Evolutionary conservation across 129 eudicot genomes (phyloP).

Genomic region (Dittrichia graveolens): DNA sequence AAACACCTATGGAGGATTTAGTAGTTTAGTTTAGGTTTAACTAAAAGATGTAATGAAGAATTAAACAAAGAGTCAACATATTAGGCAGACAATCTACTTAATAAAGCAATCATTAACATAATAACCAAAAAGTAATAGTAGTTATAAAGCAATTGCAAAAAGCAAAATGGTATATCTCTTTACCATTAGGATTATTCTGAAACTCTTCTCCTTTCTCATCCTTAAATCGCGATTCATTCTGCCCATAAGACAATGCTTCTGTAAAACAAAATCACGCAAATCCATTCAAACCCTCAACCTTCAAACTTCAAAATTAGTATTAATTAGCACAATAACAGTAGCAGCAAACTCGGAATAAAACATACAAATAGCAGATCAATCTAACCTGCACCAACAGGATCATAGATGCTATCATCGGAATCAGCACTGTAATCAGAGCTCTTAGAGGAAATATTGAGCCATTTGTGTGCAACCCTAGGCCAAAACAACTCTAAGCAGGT

Average conservation of each 20-base stretch:
- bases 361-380: background rate
- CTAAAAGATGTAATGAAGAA: background rate
- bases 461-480: constrained; percentile 78
- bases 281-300: background rate
- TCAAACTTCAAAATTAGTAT: background rate
- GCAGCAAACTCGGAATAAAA: background rate
- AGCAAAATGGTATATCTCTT: constrained; percentile 2
- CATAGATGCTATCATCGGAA: constrained; percentile 43
- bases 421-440: constrained; percentile 74
- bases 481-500: constrained; percentile 75
- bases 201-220: constrained; percentile 33
- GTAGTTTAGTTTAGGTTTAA: no score
- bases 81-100: background rate
- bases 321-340: background rate
- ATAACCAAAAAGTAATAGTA: constrained; percentile 3
- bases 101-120: background rate
- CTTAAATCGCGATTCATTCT: constrained; percentile 41
- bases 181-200: constrained; percentile 44
- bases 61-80: constrained; percentile 10
- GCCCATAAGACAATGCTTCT: constrained; percentile 37
- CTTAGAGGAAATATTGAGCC: constrained; percentile 51
- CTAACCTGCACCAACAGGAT: constrained; percentile 31
- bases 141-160: background rate
- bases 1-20: background rate
- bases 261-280: constrained; percentile 1